Conservation (phyloP, 768 basidiomycete genomes). For the Chalciporus sphaerocephalus region DNA sequence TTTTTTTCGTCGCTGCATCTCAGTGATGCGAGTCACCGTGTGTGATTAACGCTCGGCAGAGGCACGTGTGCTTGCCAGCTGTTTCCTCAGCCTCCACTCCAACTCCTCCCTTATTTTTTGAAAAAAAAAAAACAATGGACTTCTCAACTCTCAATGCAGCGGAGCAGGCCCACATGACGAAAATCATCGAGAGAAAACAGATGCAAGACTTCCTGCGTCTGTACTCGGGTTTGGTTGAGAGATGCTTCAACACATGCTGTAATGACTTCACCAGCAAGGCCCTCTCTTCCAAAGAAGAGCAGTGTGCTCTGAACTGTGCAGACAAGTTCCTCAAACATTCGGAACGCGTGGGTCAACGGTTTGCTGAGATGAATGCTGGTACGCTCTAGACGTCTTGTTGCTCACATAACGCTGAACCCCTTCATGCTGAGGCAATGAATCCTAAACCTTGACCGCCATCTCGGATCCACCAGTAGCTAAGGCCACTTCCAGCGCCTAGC, state of each 20-base stretch:
- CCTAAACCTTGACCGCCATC: conserved; percentile 24
- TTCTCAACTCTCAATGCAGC: conserved; percentile 84
- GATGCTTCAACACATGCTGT: conserved; percentile 92
- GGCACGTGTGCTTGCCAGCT: too few relatives aligned
- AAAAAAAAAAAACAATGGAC: conserved; percentile 85
- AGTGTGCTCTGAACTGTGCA: conserved; percentile 88
- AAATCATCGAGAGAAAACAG: conserved; percentile 96
- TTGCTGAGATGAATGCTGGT: conserved; percentile 92
- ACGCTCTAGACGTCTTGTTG: conserved; percentile 28
- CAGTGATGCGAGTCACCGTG: too few relatives aligned
- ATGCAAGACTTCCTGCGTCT: conserved; percentile 98
- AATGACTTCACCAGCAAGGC: conserved; percentile 98
- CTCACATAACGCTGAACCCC: background rate
- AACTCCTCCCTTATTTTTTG: too few relatives aligned
- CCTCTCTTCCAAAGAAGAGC: conserved; percentile 88
- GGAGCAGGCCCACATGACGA: conserved; percentile 95
- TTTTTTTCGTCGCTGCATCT: too few relatives aligned
- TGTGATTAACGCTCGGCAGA: too few relatives aligned
- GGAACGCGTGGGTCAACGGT: conserved; percentile 86
- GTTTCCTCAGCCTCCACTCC: too few relatives aligned
- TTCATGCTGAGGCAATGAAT: conserved; percentile 30
- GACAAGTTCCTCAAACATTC: conserved; percentile 98
- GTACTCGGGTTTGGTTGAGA: conserved; percentile 91
- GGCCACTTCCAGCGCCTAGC: conserved; percentile 11
- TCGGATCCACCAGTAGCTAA: conserved; percentile 3